Evolutionary conservation across 139 green algal species (phyloP).

Genomic region (Gonium pectorale): DNA sequence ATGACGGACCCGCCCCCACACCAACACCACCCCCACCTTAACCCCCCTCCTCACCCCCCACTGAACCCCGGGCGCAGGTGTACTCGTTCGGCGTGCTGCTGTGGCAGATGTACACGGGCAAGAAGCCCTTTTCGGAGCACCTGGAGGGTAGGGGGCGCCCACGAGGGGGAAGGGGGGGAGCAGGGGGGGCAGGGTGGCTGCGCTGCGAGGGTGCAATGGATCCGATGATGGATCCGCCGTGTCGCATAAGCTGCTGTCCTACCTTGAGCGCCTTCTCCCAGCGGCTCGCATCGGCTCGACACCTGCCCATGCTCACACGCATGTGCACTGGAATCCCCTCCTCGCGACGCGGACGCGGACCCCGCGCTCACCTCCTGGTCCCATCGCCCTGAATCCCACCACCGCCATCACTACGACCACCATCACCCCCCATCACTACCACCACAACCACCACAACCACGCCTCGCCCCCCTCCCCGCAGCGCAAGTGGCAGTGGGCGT

Average conservation of each 20-base stretch:
- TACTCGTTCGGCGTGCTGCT: conserved; percentile 42
- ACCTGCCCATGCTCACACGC: background rate
- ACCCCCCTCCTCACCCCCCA: too few relatives aligned
- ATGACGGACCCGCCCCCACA: background rate
- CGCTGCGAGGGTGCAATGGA: background rate
- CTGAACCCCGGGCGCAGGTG: conserved; percentile 9
- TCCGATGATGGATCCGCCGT: background rate
- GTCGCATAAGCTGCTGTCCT: background rate
- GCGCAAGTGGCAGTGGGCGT: conserved; percentile 28
- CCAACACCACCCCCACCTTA: too few relatives aligned
- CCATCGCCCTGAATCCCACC: too few relatives aligned
- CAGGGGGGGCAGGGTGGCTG: background rate
- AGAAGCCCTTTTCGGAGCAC: conserved; percentile 2
- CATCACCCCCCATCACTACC: too few relatives aligned
- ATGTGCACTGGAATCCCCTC: background rate
- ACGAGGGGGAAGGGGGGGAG: background rate
- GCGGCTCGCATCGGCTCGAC: background rate
- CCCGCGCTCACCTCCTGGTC: background rate
- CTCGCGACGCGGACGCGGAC: background rate
- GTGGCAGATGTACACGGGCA: conserved; percentile 47
- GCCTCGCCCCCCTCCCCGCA: background rate
- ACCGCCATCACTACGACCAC: too few relatives aligned
- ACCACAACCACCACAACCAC: background rate
- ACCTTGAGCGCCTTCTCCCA: background rate
- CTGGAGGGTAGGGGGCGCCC: background rate